These are phyloP conservation scores for Rhizophlyctis rosea DNA, from an alignment of 192 early-diverging fungal genomes.

Conservation along the genomic window DNA sequence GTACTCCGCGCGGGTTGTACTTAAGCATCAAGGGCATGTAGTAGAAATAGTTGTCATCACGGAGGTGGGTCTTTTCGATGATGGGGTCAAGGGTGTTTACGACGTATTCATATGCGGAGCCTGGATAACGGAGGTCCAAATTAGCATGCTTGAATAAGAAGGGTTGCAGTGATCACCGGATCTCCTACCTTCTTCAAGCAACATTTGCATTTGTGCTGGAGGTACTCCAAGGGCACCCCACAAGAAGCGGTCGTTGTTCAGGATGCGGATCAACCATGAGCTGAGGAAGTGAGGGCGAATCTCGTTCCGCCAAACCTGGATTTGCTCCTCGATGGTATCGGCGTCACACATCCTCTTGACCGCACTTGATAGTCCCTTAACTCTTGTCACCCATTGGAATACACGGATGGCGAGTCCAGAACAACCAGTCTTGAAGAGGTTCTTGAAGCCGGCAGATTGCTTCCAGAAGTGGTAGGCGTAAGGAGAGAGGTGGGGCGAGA, in stretches of 20 bases:
- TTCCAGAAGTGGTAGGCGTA: constrained; percentile 80
- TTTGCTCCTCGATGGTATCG: constrained; percentile 57
- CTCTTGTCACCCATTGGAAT: constrained; percentile 56
- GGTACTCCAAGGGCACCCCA: constrained; percentile 86
- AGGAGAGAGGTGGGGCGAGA: constrained; percentile 70
- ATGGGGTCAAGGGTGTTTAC: constrained; percentile 83
- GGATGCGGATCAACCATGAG: constrained; percentile 56
- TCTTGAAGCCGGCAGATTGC: constrained; percentile 56
- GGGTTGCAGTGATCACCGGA: too few species aligned
- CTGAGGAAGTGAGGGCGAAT: constrained; percentile 64
- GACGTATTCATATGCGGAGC: constrained; percentile 72
- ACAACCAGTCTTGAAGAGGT: constrained; percentile 80
- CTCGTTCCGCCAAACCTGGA: constrained; percentile 59
- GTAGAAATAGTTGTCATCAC: constrained; percentile 82
- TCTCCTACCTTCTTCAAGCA: constrained; percentile 66
- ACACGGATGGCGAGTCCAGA: constrained; percentile 73
- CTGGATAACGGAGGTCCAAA: constrained; percentile 10
- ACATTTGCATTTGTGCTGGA: constrained; percentile 82
- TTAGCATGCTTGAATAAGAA: too few species aligned
- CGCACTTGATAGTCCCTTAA: constrained; percentile 54
- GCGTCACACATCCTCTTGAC: constrained; percentile 57
- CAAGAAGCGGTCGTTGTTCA: constrained; percentile 78
- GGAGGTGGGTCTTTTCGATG: constrained; percentile 55
- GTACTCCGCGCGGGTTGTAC: constrained; percentile 66
- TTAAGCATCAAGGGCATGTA: constrained; percentile 69